phyloP scores from a whole-genome alignment of 2,329 filamentous ascomycete species.

The Epichloe gansuensis region DNA sequence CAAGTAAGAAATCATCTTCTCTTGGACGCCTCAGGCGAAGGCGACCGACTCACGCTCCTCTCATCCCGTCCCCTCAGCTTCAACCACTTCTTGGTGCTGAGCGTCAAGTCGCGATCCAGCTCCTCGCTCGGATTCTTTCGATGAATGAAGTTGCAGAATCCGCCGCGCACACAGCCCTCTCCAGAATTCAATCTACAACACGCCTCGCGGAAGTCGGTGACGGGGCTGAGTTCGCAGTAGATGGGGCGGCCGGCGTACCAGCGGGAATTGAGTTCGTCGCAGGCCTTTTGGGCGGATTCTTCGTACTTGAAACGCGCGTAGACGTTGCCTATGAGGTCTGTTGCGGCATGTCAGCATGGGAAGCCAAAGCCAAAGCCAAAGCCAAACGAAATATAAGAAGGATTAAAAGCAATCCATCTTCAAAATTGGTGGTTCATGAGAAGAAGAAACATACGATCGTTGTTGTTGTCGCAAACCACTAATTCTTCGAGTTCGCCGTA shows the following conservation, averaged over 20 bases:
- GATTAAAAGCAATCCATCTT: too few relatives aligned
- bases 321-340: conserved; percentile 94
- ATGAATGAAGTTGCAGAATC: conserved; percentile 99
- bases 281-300: conserved; percentile 84
- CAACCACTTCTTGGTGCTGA: conserved; percentile 94
- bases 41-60: conserved; percentile 68
- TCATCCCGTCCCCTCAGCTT: conserved; percentile 72
- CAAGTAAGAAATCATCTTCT: conserved; percentile 31
- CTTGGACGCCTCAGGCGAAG: conserved; percentile 72
- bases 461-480: conserved; percentile 98
- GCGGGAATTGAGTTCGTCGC: conserved; percentile 82
- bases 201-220: conserved; percentile 95
- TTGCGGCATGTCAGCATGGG: conserved; percentile 12
- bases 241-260: conserved; percentile 97
- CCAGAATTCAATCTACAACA: conserved; percentile 91
- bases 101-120: conserved; percentile 73
- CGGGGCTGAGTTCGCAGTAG: conserved; percentile 93
- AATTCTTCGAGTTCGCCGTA: conserved; percentile 96
- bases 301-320: conserved; percentile 99
- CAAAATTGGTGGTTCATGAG: rapidly evolving
- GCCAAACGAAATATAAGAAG: too few relatives aligned
- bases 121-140: conserved; percentile 87
- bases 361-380: too few relatives aligned
- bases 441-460: conserved; percentile 58
- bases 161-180: conserved; percentile 88